Base-by-base conservation (phyloP, 768 basidiomycete species). In the Phylloporus sp. region DNA sequence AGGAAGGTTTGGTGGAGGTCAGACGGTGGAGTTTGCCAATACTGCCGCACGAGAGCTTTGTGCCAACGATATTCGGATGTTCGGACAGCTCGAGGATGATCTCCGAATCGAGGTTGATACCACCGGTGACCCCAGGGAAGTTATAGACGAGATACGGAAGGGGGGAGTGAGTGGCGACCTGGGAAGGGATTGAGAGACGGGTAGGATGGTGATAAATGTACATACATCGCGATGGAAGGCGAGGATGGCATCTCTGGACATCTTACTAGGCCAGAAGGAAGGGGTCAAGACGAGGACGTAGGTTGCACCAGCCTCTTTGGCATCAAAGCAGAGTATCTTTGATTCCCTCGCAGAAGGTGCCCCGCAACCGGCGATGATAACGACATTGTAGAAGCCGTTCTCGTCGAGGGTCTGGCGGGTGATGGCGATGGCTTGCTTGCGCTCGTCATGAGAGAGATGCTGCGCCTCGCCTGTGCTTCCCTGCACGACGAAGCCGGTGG, bases 391-490 rank as follows among this genome's bases (percentile, higher is more conserved):
- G 38, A 39, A 39, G 11, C 38, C 38, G 22, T 39, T 39, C 38
- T 39, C 38, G 38, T 39, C 38, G 38, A 39, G 38, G 3, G 12
- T 39, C 38, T 39, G 38, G 22, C 90, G 78, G 1, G 88, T 86
- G 35, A 86, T 65, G 18, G 69, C 63, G 58, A 91, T 88, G 10
- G 80, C 77, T 16, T 72, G 65, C 55, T 80, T 82, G 49, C 87
- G 79, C 63, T 90, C 88, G 0, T 84, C 81, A 52, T 84, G 83
- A 4, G 86, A 84, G 53, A 89, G 73, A 59, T 86, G 85, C 57
- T 85, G 85, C 6, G 88, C 88, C 65, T 88, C 85, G 40, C 86
- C 86, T 54, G 86, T 88, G 52, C 80, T 83, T 35, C 86, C 86
- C 66, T 88, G 85, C 0, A 86, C 82, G 15, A 88, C 73, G 50